These are phyloP conservation scores for Trametes villosa DNA, from an alignment of 768 basidiomycete genomes.

Conservation along the genomic window DNA sequence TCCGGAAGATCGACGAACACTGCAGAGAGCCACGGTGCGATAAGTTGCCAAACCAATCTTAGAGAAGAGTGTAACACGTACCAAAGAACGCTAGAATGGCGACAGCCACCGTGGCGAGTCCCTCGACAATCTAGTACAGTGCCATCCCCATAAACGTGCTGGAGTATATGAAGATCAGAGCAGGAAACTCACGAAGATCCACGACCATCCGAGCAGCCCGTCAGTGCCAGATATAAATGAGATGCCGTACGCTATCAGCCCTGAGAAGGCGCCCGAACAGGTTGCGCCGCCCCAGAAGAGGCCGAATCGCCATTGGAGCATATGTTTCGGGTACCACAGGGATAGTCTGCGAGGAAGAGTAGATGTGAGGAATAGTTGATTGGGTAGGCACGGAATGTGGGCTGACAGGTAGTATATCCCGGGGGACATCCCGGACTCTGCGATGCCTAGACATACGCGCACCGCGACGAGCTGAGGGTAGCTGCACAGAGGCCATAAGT, in stretches of 20 bases:
- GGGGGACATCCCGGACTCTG: conserved; percentile 74
- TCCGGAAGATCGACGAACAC: conserved; percentile 64
- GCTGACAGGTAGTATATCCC: conserved; percentile 73
- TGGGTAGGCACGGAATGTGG: background rate
- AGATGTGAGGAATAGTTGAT: background rate
- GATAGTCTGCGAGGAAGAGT: conserved; percentile 29
- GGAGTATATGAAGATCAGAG: background rate
- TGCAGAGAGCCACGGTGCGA: conserved; percentile 23
- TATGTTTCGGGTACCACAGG: conserved; percentile 32
- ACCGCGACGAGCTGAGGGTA: conserved; percentile 65
- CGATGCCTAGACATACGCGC: conserved; percentile 61
- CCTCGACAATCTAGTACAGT: conserved; percentile 60
- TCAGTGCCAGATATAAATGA: conserved; percentile 37
- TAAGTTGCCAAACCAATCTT: background rate
- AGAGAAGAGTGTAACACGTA: conserved; percentile 25
- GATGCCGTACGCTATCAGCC: conserved; percentile 39
- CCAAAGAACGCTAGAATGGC: conserved; percentile 57
- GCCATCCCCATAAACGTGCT: background rate
- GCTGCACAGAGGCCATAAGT: conserved; percentile 36
- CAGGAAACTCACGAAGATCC: conserved; percentile 37
- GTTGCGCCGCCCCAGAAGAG: conserved; percentile 33
- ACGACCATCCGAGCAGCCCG: conserved; percentile 35
- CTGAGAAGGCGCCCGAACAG: conserved; percentile 28
- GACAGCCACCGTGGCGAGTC: conserved; percentile 59
- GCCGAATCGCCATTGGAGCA: conserved; percentile 30